These are phyloP conservation scores for Pichia kluyveri DNA, from an alignment of 805 yeast species.

Conservation along the genomic window DNA sequence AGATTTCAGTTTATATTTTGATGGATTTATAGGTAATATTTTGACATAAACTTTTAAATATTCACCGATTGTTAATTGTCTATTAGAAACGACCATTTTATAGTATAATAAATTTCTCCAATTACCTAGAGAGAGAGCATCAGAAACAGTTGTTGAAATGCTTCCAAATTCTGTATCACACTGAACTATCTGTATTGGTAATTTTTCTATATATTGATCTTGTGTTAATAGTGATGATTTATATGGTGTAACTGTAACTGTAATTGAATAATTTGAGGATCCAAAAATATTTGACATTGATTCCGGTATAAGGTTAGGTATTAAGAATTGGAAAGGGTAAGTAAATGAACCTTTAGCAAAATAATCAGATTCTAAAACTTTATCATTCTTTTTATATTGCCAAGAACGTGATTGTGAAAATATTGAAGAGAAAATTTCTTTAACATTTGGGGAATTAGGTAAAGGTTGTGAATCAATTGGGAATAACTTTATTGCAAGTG, in stretches of 20 bases:
- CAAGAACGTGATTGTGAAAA: constrained; percentile 7
- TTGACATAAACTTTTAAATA: constrained; percentile 12
- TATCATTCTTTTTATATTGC: constrained; percentile 6
- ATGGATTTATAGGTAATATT: constrained; percentile 17
- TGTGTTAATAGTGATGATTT: constrained; percentile 8
- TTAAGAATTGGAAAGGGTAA: constrained; percentile 21
- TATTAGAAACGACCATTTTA: constrained; percentile 14
- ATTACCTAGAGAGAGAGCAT: constrained; percentile 19
- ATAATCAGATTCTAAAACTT: constrained; percentile 4
- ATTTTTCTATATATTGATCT: not conserved
- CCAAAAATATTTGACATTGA: constrained; percentile 16
- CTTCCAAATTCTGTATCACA: constrained; percentile 8
- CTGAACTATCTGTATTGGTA: constrained; percentile 9
- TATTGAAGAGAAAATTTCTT: not conserved
- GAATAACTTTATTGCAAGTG: constrained; percentile 1
- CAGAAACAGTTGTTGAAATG: not conserved
- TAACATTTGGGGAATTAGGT: not conserved
- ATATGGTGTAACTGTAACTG: constrained; percentile 8
- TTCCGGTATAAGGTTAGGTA: constrained; percentile 18
- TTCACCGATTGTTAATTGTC: constrained; percentile 14
- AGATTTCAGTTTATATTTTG: constrained; percentile 14
- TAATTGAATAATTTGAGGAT: constrained; percentile 13
- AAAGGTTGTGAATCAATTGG: not conserved
- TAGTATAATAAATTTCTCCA: constrained; percentile 25
- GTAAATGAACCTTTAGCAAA: constrained; percentile 16